phyloP scores from a whole-genome alignment of 345 rosid species.

The Ailanthus altissimus region DNA sequence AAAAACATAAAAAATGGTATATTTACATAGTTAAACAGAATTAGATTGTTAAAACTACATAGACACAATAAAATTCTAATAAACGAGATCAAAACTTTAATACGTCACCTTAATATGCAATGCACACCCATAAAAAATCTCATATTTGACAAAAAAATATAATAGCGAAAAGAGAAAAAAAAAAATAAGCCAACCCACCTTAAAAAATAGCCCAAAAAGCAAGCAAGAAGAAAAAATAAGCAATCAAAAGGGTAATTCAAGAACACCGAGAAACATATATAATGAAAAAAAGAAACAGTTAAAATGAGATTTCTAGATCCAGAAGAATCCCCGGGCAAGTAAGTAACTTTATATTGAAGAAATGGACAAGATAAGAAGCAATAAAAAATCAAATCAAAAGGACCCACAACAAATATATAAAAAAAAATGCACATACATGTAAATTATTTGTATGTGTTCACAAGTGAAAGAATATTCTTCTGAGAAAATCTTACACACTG shows the following conservation, averaged over 20 bases:
- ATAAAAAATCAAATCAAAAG: no score
- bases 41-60: not conserved
- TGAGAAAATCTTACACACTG: not conserved
- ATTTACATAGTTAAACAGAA: not conserved
- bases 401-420: no score
- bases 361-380: no score
- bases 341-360: no score
- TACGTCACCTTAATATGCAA: not conserved
- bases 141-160: not conserved
- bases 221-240: no score
- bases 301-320: not conserved
- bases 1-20: not conserved
- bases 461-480: no score
- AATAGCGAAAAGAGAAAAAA: not conserved
- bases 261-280: no score
- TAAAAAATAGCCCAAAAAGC: not conserved
- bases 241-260: no score
- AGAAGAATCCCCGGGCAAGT: no score
- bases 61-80: not conserved
- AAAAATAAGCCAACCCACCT: slow-evolving; percentile 1
- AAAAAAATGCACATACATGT: not conserved
- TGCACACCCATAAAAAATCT: not conserved
- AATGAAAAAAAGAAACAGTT: no score
- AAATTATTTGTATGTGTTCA: not conserved
- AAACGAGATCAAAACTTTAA: not conserved